Conservation (phyloP, 1,139 yeast genomes). For the Suhomyces bribrorum region DNA sequence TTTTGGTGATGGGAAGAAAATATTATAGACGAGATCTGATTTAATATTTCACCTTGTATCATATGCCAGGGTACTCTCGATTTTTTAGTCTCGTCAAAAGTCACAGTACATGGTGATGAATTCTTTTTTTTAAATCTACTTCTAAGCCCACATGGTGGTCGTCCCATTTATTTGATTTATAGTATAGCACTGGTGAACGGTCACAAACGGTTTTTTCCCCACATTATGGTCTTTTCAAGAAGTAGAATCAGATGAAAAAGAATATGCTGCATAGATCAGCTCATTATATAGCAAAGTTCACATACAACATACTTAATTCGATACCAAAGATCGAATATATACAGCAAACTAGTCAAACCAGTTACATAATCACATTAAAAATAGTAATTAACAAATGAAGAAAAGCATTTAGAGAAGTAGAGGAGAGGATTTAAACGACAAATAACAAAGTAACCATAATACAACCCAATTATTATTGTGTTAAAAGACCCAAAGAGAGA, state of each 20-base stretch:
- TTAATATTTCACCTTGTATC: too few species aligned
- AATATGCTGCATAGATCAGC: too few species aligned
- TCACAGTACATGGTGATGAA: too few species aligned
- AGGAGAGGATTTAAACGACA: constrained; percentile 1
- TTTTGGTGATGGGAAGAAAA: too few species aligned
- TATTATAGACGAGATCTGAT: neutral
- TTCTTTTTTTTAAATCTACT: too few species aligned
- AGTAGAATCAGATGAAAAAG: neutral
- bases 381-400: constrained; percentile 1
- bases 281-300: too few species aligned
- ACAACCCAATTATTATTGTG: constrained; percentile 11
- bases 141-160: too few species aligned
- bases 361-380: constrained; percentile 2
- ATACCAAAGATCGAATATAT: neutral
- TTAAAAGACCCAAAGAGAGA: constrained; percentile 10
- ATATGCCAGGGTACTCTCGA: too few species aligned
- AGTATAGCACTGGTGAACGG: neutral
- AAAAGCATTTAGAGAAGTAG: constrained; percentile 6
- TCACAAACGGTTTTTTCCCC: neutral
- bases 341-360: constrained; percentile 1
- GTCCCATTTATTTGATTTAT: too few species aligned
- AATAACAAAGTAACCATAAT: constrained; percentile 10
- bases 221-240: neutral
- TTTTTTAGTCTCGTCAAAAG: too few species aligned
- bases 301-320: neutral